These are phyloP conservation scores for Solanum hybrid DNA, from an alignment of 305 asterid genomes.

Conservation along the genomic window DNA sequence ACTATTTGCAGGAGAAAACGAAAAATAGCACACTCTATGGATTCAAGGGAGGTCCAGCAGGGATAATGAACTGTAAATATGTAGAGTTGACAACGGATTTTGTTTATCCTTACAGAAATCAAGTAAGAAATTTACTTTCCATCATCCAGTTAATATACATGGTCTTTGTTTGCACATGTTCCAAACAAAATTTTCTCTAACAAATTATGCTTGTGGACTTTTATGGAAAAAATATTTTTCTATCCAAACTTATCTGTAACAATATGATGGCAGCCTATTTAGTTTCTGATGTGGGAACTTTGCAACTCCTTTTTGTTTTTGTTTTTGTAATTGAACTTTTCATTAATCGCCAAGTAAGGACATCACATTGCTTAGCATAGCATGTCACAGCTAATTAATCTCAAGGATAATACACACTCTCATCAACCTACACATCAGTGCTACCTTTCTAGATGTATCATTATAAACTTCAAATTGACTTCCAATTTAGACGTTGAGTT, in stretches of 20 bases:
- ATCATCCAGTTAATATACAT: background rate
- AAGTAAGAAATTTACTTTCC: slow-evolving; percentile 21
- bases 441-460: background rate
- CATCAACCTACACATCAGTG: background rate
- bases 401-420: background rate
- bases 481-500: background rate
- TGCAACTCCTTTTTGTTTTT: background rate
- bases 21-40: slow-evolving; percentile 55
- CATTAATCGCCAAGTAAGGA: background rate
- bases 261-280: background rate
- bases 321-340: background rate
- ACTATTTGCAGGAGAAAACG: slow-evolving; percentile 40
- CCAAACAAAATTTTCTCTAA: background rate
- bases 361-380: background rate
- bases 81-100: slow-evolving; percentile 45
- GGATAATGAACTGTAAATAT: slow-evolving; percentile 55
- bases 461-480: background rate
- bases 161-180: background rate
- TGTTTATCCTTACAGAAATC: slow-evolving; percentile 53
- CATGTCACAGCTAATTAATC: background rate
- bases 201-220: background rate
- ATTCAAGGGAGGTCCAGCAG: slow-evolving; percentile 68
- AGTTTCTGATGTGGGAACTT: background rate
- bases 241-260: background rate
- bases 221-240: background rate